Percentiles rank a stretch among this genome's conserved stretches.
Evolutionary conservation across 2,329 filamentous ascomycete species (phyloP).

Genomic region (Ascochyta koolunga): DNA sequence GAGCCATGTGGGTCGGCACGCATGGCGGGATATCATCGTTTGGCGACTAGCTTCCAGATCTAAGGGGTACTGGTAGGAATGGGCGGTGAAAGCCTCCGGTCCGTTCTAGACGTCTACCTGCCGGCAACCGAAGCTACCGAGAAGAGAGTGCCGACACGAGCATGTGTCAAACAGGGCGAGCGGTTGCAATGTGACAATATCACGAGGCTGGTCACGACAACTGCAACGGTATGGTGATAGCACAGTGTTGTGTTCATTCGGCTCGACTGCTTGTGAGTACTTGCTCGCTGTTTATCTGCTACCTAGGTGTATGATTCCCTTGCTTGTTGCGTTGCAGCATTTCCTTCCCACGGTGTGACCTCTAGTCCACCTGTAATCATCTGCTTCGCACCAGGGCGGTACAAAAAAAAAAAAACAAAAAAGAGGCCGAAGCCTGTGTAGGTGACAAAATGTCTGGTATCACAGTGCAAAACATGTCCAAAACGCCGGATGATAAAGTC

Average conservation of each 20-base stretch:
- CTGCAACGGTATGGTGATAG: neutral
- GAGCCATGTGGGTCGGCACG: conserved; percentile 12
- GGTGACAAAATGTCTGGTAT: conserved; percentile 49
- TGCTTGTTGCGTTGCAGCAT: conserved; percentile 15
- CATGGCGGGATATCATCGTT: conserved; percentile 6
- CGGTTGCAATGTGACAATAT: neutral
- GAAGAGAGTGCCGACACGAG: neutral
- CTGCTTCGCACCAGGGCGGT: conserved; percentile 9
- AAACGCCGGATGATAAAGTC: conserved; percentile 38
- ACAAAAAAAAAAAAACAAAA: conserved; percentile 23
- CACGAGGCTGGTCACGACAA: neutral
- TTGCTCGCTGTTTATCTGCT: conserved; percentile 9
- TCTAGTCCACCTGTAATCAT: conserved; percentile 13
- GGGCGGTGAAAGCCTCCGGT: conserved; percentile 10
- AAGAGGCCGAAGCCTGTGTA: conserved; percentile 35
- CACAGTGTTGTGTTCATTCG: conserved; percentile 13
- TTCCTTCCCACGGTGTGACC: conserved; percentile 14
- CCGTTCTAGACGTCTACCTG: conserved; percentile 2
- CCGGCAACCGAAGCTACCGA: neutral
- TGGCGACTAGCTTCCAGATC: conserved; percentile 17
- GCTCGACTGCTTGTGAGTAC: conserved; percentile 8
- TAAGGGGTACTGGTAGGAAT: conserved; percentile 7
- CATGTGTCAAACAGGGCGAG: neutral
- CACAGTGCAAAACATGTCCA: conserved; percentile 37
- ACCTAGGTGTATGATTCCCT: conserved; percentile 9